Conservation (phyloP, 2,329 filamentous ascomycete species). For the Phoma sp. region DNA sequence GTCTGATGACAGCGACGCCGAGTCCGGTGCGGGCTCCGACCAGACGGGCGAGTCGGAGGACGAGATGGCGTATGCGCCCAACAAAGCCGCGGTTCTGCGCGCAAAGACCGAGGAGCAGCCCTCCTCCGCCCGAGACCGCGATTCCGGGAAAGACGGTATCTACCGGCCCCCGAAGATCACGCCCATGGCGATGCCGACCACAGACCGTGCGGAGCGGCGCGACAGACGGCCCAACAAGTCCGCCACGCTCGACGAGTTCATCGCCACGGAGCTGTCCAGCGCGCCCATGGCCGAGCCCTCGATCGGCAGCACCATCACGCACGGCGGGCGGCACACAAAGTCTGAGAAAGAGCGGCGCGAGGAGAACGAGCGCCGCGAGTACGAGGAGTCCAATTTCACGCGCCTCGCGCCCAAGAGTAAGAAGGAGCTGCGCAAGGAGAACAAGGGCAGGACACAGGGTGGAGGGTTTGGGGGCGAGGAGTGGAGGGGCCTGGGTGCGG, state of each 20-base stretch:
- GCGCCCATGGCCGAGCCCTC: constrained; percentile 85
- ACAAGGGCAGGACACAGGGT: constrained; percentile 46
- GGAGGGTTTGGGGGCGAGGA: constrained; percentile 86
- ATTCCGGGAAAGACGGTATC: constrained; percentile 65
- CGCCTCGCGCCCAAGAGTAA: constrained; percentile 86
- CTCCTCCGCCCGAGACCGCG: constrained; percentile 31
- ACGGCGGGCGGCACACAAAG: constrained; percentile 79
- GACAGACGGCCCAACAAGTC: constrained; percentile 73
- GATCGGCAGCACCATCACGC: constrained; percentile 86
- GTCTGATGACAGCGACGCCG: constrained; percentile 50
- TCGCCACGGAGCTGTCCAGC: constrained; percentile 79
- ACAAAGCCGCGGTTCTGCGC: constrained; percentile 56
- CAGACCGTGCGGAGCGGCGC: constrained; percentile 65
- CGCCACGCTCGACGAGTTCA: constrained; percentile 88
- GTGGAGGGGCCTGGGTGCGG: constrained; percentile 84
- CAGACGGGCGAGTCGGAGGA: constrained; percentile 54
- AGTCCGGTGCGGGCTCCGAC: constrained; percentile 31
- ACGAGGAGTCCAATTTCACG: constrained; percentile 92
- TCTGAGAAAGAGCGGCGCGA: constrained; percentile 75
- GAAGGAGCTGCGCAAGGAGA: constrained; percentile 76
- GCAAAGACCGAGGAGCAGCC: constrained; percentile 27
- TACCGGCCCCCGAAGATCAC: constrained; percentile 90
- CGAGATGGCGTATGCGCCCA: constrained; percentile 68
- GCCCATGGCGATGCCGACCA: constrained; percentile 77
- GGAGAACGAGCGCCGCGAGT: constrained; percentile 79